Evolutionary conservation across 768 basidiomycete species (phyloP).

Genomic region (Dacryopinax spathularia): DNA sequence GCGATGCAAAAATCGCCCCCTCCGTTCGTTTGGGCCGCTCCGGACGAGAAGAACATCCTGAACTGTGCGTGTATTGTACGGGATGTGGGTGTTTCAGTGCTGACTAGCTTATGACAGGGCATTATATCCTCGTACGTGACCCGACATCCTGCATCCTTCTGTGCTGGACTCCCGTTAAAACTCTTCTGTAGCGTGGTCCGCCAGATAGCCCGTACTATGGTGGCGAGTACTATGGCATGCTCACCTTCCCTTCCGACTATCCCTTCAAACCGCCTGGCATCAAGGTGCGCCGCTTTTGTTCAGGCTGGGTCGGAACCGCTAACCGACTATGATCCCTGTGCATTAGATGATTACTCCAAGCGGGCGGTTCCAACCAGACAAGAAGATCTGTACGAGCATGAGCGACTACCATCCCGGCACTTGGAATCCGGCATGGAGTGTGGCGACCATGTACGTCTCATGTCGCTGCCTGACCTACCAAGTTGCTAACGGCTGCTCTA

Average conservation of each 20-base stretch:
- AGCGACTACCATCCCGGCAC: constrained; percentile 86
- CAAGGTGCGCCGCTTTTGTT: constrained; percentile 41
- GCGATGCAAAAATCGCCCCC: constrained; percentile 87
- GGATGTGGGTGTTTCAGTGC: background rate
- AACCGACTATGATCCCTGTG: background rate
- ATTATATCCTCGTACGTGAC: constrained; percentile 71
- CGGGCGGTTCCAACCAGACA: constrained; percentile 79
- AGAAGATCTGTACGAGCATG: constrained; percentile 98
- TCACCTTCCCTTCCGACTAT: constrained; percentile 87
- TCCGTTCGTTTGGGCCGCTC: constrained; percentile 88
- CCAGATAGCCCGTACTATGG: constrained; percentile 81
- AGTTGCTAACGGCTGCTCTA: constrained; percentile 22
- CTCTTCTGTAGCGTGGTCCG: constrained; percentile 59
- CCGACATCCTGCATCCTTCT: background rate
- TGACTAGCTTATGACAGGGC: constrained; percentile 43
- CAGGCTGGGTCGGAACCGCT: background rate
- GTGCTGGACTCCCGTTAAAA: constrained; percentile 5
- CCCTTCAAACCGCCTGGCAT: constrained; percentile 95
- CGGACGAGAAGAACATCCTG: constrained; percentile 95
- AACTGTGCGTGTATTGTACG: constrained; percentile 81
- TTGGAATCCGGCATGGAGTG: constrained; percentile 96
- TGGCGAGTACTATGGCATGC: constrained; percentile 88
- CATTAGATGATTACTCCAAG: constrained; percentile 78
- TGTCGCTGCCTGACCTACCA: constrained; percentile 6
- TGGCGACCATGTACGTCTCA: constrained; percentile 70